Percentiles rank a stretch among this genome's conserved stretches.
Conservation (phyloP, 345 rosid genomes). For the Ceriops tagal region DNA sequence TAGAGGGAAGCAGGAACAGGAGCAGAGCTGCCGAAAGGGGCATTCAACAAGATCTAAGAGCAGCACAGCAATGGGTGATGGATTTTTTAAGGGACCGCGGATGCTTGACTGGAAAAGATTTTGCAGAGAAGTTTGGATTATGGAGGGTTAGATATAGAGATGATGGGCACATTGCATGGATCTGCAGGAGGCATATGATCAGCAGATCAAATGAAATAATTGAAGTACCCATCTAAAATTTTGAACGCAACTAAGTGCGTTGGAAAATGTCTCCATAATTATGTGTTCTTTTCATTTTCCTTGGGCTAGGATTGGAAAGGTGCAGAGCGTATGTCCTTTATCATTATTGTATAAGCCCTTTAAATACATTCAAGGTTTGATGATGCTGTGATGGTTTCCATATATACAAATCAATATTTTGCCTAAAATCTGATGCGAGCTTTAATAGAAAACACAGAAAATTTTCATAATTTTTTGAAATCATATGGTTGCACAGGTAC, state of each 20-base stretch:
- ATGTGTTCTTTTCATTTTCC: not conserved
- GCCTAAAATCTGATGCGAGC: no score
- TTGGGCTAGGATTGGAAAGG: not conserved
- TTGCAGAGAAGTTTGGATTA: conserved; percentile 87
- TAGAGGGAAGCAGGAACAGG: conserved; percentile 43
- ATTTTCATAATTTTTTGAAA: no score
- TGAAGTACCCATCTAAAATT: conserved; percentile 54
- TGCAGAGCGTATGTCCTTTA: not conserved
- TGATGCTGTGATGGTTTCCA: no score
- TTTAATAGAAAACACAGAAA: no score
- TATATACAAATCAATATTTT: no score
- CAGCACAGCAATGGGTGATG: conserved; percentile 88
- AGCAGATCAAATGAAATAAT: conserved; percentile 63
- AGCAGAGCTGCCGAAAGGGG: conserved; percentile 37
- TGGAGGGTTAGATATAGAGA: conserved; percentile 85
- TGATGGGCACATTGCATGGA: conserved; percentile 85
- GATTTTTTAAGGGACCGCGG: conserved; percentile 74
- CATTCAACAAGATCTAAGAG: conserved; percentile 60
- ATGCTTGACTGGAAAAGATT: conserved; percentile 77
- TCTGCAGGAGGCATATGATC: conserved; percentile 77
- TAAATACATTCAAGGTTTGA: not conserved
- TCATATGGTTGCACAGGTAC: no score
- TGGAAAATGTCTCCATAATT: not conserved
- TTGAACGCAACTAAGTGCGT: conserved; percentile 3
- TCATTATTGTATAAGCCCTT: not conserved